Evolutionary conservation across 208 protist genomes (phyloP), one percentile per base, ranked within the genome.

Genomic region (Acanthamoeba culbertsoni): DNA sequence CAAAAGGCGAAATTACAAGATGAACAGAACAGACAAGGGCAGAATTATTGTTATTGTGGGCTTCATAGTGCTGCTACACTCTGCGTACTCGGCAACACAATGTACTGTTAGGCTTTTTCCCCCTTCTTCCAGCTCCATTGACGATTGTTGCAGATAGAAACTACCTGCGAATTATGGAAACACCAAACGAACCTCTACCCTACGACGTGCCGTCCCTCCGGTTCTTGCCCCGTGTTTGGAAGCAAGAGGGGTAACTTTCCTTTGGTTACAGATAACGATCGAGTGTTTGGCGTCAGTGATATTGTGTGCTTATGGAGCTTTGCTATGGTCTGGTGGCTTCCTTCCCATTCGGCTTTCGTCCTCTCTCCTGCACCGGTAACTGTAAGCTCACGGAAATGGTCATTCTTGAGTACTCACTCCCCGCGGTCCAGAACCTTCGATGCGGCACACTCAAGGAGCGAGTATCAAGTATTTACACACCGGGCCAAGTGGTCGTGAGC

Each of bases 91-190:
- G 1, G 71, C 71, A 6, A 82, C 71, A 18, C 71, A 82, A 55
- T 82, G 71, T 82, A 53, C 71, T 37, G 6, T 48, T 33, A 0
- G 1, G 7, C 16, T 35, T 55, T 53, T n/a, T n/a, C n/a, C n/a
- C n/a, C n/a, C 43, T 18, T 51, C 71, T 82, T 5, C 20, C 1
- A 23, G 10, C 1, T 20, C 42, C 1, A 18, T 0, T 79, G 3
- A 16, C 43, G 48, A 55, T 8, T 8, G 14, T 8, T 14, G 26
- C 71, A 82, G 71, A 82, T 53, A 37, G 71, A 37, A 82, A 53
- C 42, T 82, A 82, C 42, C 37, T 82, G 71, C 71, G 71, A n/a
- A 82, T 82, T 43, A 82, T 82, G 71, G 71, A 82, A 18, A 82
- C 71, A 48, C 71, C 71, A 0, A 82, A 55, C 71, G 71, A 42